Evolutionary conservation across 768 basidiomycete species (phyloP).

Genomic region (Fibroporia radiculosa): DNA sequence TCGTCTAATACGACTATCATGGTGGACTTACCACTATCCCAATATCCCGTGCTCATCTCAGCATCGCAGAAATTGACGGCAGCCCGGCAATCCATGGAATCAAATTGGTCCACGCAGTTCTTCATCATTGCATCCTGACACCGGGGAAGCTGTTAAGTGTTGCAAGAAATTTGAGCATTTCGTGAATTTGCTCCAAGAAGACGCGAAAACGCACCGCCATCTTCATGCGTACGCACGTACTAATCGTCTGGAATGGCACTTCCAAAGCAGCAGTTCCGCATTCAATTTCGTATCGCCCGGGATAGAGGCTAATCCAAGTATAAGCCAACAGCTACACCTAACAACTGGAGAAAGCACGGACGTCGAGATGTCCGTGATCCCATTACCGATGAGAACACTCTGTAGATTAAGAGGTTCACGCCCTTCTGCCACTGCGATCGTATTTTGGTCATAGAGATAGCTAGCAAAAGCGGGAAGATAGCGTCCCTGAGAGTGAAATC

Average conservation of each 20-base stretch:
- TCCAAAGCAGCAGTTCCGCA: conserved; percentile 46
- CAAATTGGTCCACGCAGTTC: conserved; percentile 58
- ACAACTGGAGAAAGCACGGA: conserved; percentile 21
- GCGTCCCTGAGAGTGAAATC: conserved; percentile 38
- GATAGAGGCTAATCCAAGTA: conserved; percentile 25
- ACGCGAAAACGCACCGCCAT: conserved; percentile 34
- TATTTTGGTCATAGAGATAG: conserved; percentile 70
- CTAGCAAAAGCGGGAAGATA: conserved; percentile 72
- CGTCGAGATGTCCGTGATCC: conserved; percentile 48
- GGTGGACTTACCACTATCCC: conserved; percentile 27
- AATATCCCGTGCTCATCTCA: conserved; percentile 39
- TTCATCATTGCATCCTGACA: conserved; percentile 53
- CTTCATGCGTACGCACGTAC: conserved; percentile 51
- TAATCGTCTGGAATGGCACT: conserved; percentile 38
- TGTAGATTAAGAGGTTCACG: conserved; percentile 53
- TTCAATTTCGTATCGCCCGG: conserved; percentile 39
- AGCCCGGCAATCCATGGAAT: conserved; percentile 59
- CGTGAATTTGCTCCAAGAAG: not conserved
- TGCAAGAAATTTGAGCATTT: not conserved
- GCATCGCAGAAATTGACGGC: conserved; percentile 59
- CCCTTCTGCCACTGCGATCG: conserved; percentile 39
- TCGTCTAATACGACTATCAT: not conserved
- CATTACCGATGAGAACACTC: conserved; percentile 72
- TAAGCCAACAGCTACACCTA: not conserved
- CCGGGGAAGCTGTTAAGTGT: conserved; percentile 45